phyloP scores from a whole-genome alignment of 2,329 filamentous ascomycete species.

The Malbranchea zuffiana region DNA sequence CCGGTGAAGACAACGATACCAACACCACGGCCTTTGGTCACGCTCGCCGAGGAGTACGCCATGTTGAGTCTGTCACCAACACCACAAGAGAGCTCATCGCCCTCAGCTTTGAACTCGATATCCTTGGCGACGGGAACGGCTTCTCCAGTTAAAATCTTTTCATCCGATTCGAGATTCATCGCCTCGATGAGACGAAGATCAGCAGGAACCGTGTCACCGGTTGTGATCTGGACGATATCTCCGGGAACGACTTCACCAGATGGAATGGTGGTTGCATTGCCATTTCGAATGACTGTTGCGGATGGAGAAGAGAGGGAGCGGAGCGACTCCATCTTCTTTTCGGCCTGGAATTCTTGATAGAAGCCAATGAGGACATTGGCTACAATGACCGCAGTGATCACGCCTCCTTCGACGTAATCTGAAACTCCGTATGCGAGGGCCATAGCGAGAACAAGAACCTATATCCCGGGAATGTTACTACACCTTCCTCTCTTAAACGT shows the following conservation, averaged over 20 bases:
- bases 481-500: conserved; percentile 1
- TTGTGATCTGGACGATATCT: conserved; percentile 43
- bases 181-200: conserved; percentile 46
- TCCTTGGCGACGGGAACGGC: conserved; percentile 50
- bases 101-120: conserved; percentile 22
- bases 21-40: conserved; percentile 48
- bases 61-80: conserved; percentile 51
- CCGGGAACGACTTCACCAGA: conserved; percentile 50
- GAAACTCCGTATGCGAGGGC: conserved; percentile 47
- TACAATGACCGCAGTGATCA: conserved; percentile 49
- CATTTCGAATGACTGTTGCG: conserved; percentile 47
- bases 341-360: conserved; percentile 49
- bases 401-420: conserved; percentile 49
- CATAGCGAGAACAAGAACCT: conserved; percentile 69
- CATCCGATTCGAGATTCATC: conserved; percentile 65
- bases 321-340: conserved; percentile 49
- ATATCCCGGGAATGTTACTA: conserved; percentile 13
- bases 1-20: conserved; percentile 50
- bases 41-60: conserved; percentile 50
- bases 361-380: conserved; percentile 49
- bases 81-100: conserved; percentile 27
- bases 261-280: conserved; percentile 41
- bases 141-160: conserved; percentile 52
- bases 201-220: conserved; percentile 49
- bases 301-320: conserved; percentile 46